Conservation (phyloP, 768 basidiomycete species). For the Suillus americanus region DNA sequence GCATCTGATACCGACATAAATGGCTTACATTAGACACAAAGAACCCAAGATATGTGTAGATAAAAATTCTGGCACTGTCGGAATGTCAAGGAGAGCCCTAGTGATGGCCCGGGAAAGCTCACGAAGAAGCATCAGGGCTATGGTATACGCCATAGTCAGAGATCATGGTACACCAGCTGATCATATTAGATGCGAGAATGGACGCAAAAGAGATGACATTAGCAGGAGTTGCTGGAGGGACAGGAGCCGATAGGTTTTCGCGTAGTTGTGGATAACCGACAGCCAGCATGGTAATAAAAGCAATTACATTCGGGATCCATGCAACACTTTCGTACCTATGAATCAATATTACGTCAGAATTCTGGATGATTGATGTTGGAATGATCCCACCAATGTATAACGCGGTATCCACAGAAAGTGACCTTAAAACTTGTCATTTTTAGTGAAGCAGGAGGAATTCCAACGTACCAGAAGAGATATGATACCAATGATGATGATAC, state of each 20-base stretch:
- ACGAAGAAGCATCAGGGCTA: background rate
- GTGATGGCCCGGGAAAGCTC: background rate
- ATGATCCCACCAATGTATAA: background rate
- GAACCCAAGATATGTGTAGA: background rate
- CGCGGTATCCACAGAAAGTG: background rate
- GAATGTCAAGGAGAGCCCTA: background rate
- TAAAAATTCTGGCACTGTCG: background rate
- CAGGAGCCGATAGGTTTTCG: background rate
- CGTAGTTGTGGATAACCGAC: background rate
- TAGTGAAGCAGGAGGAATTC: background rate
- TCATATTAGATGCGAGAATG: background rate
- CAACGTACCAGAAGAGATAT: background rate
- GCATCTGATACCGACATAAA: background rate
- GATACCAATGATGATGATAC: background rate
- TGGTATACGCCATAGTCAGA: background rate
- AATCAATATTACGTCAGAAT: background rate
- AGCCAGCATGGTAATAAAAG: background rate
- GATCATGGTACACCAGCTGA: background rate
- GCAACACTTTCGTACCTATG: background rate
- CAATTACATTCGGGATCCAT: background rate
- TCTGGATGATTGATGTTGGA: background rate
- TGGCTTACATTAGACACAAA: background rate
- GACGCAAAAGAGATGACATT: background rate
- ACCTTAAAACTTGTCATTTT: background rate
- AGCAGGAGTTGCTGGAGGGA: background rate